Base-by-base conservation (phyloP, 2,329 filamentous ascomycete species). In the Epichloe gansuensis region DNA sequence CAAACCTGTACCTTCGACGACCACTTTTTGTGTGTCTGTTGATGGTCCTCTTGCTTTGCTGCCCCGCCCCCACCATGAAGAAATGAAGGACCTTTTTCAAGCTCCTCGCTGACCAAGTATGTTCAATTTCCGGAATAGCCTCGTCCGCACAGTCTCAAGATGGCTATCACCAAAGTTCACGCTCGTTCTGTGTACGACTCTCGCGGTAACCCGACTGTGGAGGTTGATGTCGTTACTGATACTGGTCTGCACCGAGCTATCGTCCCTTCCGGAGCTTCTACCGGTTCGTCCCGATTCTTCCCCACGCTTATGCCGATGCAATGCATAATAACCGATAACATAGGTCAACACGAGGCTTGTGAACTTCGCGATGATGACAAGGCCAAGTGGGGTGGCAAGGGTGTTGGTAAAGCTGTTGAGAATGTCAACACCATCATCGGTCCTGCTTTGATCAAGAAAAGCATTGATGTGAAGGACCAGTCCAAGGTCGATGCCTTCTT, bases 171-270 rank as follows among this genome's bases (percentile, higher is more conserved):
- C 73, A 91, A 91, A 80, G 81, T 93, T 70, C 86, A 91, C 81
- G 88, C 87, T 69, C 87, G 93, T 70, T 91, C 86, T 68, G 90
- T 98, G 78, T 98, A 91, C 83, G 93, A 98, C 82, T 97, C 93
- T 72, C 91, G 93, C 70, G 82, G 82, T 71, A 98, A 98, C 85
- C 93, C 93, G 67, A 98, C 93, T 70, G 91, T 96, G 68, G 91
- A 97, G 81, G 91, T 97, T 67, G 91, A 96, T 72, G 83, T 96
- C 65, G 86, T 95, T 75, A 96, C 91, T 64, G 89, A 95, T 78
- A 94, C 87, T 65, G 91, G 91, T 68, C 85, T 97, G 59, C 91
- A 96, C 83, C 90, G 91, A 69, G 91, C 91, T 71, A 96, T 96
- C 70, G 91, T 97, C 59, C 91, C 91, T 66, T 96, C 91, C 61